A percentile compares a stretch with the other conserved stretches of the same genome.
Conservation (phyloP, 2,329 filamentous ascomycete genomes). For the Rhytidhysteron rufulum region DNA sequence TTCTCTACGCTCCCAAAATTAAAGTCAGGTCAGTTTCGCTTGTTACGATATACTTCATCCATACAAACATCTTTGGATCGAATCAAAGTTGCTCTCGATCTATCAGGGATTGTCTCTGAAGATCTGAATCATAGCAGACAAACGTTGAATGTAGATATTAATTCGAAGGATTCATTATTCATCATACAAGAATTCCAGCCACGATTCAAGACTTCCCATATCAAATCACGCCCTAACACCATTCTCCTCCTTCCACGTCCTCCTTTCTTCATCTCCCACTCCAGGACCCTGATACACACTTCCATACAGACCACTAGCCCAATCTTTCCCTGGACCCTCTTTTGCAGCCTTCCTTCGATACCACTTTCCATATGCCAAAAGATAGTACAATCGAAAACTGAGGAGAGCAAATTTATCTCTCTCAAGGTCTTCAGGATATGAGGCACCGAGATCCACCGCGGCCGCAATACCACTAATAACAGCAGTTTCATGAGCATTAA, state of each 20-base stretch:
- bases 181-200: too few species aligned
- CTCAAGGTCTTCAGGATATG: constrained; percentile 60
- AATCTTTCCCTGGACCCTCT: constrained; percentile 50
- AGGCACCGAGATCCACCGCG: constrained; percentile 64
- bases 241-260: constrained; percentile 52
- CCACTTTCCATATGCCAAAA: constrained; percentile 60
- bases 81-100: too few species aligned
- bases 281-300: constrained; percentile 59
- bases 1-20: too few species aligned
- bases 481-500: constrained; percentile 68
- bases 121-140: too few species aligned
- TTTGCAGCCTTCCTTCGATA: constrained; percentile 45
- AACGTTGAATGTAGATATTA: too few species aligned
- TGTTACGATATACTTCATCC: too few species aligned
- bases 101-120: too few species aligned
- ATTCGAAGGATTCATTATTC: too few species aligned
- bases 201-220: too few species aligned
- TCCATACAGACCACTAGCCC: constrained; percentile 57
- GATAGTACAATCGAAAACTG: constrained; percentile 59
- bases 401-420: constrained; percentile 59
- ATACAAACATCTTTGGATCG: too few species aligned
- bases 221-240: too few species aligned
- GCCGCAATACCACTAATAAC: constrained; percentile 68
- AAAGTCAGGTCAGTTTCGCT: too few species aligned
- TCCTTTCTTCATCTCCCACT: constrained; percentile 49